Evolutionary conservation across 2,329 filamentous ascomycete genomes (phyloP).

Genomic region (Metarhizium robertsii): DNA sequence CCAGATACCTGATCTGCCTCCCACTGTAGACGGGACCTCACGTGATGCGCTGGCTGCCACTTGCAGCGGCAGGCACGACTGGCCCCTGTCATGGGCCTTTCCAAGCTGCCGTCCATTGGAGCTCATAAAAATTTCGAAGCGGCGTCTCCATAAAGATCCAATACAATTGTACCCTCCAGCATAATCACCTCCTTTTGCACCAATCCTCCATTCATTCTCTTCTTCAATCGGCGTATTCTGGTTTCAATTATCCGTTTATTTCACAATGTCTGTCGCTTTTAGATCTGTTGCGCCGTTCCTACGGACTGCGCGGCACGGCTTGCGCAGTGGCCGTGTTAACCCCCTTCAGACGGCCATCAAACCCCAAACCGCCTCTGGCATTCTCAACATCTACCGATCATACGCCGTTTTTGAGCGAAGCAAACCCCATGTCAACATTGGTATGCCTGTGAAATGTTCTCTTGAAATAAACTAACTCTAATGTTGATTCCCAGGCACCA

Average conservation of each 20-base stretch:
- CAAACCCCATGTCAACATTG: conserved; percentile 98
- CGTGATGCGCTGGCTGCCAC: conserved; percentile 5
- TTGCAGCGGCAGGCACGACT: background rate
- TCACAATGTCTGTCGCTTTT: conserved; percentile 71
- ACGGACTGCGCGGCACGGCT: conserved; percentile 69
- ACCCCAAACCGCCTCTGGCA: conserved; percentile 51
- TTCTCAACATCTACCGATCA: conserved; percentile 56
- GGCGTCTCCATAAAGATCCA: conserved; percentile 10
- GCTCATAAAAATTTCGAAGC: conserved; percentile 28
- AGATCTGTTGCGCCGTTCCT: conserved; percentile 70
- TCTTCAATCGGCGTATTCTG: conserved; percentile 17
- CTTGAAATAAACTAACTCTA: background rate
- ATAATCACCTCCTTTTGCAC: conserved; percentile 9
- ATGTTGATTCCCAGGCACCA: conserved; percentile 57
- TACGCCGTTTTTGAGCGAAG: conserved; percentile 72
- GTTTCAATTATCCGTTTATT: conserved; percentile 12
- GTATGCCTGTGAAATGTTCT: conserved; percentile 35
- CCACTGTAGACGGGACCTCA: background rate
- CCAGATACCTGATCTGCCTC: too few relatives aligned
- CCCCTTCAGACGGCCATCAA: conserved; percentile 65
- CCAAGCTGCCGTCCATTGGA: conserved; percentile 8
- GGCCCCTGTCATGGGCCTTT: conserved; percentile 1
- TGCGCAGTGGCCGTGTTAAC: conserved; percentile 61
- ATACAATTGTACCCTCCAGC: conserved; percentile 14
- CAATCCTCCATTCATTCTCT: conserved; percentile 12